phyloP scores from a whole-genome alignment of 371 early-diverging fungal genomes.

The Mucor saturninus region DNA sequence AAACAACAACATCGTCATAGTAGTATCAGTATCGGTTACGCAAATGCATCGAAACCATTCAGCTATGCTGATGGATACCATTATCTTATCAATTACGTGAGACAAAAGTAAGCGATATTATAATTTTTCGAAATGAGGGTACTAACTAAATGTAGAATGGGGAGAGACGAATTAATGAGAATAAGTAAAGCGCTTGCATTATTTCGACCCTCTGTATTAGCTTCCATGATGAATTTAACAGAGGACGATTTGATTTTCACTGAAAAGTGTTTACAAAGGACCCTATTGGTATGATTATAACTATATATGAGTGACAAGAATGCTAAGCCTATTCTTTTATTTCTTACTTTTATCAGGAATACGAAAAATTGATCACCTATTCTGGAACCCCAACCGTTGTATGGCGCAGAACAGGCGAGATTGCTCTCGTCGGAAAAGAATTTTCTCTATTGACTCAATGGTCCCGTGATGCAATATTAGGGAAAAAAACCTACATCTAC shows the following conservation, averaged over 20 bases:
- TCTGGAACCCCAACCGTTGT: slow-evolving; percentile 93
- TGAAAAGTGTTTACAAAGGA: slow-evolving; percentile 88
- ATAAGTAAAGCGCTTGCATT: slow-evolving; percentile 90
- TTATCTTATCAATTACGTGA: slow-evolving; percentile 75
- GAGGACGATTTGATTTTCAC: slow-evolving; percentile 91
- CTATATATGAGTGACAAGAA: slow-evolving; percentile 6
- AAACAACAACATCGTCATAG: not conserved
- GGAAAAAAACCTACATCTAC: slow-evolving; percentile 77
- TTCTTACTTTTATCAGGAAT: slow-evolving; percentile 58
- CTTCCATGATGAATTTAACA: slow-evolving; percentile 88
- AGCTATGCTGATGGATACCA: slow-evolving; percentile 90
- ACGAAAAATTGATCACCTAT: slow-evolving; percentile 84
- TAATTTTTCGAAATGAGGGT: not conserved
- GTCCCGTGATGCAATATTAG: slow-evolving; percentile 75
- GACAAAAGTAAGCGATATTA: slow-evolving; percentile 58
- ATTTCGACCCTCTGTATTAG: slow-evolving; percentile 91
- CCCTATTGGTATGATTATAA: slow-evolving; percentile 8
- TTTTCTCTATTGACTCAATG: slow-evolving; percentile 88
- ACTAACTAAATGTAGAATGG: slow-evolving; percentile 65
- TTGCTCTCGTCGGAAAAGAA: slow-evolving; percentile 89
- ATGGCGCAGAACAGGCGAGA: slow-evolving; percentile 93
- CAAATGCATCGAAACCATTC: slow-evolving; percentile 73
- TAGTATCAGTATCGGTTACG: slow-evolving; percentile 28
- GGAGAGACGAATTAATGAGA: slow-evolving; percentile 84
- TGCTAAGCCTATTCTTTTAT: not conserved